These are phyloP conservation scores for Ettlia oleoabundans DNA, from an alignment of 139 green algal genomes.

Conservation along the genomic window DNA sequence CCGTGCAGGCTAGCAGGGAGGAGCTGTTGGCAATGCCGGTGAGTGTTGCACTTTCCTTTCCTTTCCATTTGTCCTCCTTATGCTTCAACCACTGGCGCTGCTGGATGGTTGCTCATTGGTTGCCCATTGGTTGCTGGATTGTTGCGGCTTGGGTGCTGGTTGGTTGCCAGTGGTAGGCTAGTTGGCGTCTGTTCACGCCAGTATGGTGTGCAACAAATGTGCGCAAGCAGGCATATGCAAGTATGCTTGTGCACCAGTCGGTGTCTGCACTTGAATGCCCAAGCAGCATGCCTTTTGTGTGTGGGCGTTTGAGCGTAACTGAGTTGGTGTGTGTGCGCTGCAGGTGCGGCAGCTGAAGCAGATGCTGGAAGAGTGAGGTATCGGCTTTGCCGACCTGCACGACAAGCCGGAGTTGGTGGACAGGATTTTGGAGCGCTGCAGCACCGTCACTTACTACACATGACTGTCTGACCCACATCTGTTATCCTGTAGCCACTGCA, in stretches of 20 bases:
- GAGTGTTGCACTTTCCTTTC: not conserved
- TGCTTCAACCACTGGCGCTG: not conserved
- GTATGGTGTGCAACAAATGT: no score
- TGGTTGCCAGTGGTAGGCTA: no score
- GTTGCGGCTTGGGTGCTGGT: not conserved
- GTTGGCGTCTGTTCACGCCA: no score
- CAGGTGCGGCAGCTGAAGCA: conserved; percentile 63
- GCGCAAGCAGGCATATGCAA: no score
- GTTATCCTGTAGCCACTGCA: not conserved
- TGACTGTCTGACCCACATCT: not conserved
- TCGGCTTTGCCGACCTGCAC: conserved; percentile 27
- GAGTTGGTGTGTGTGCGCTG: not conserved
- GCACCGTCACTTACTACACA: conserved; percentile 15
- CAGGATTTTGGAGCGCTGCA: conserved; percentile 45
- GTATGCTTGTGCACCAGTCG: no score
- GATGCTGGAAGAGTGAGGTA: conserved; percentile 38
- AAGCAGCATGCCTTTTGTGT: no score
- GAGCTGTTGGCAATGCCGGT: conserved; percentile 53
- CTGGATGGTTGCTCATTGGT: not conserved
- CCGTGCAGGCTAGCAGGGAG: conserved; percentile 8
- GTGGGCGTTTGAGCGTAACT: no score
- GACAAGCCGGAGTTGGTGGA: conserved; percentile 56
- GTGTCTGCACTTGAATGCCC: no score
- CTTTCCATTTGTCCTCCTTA: not conserved
- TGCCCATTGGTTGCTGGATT: not conserved